These are phyloP conservation scores for Conticribra weissflogii DNA, from an alignment of 108 stramenopile species.

Conservation along the genomic window DNA sequence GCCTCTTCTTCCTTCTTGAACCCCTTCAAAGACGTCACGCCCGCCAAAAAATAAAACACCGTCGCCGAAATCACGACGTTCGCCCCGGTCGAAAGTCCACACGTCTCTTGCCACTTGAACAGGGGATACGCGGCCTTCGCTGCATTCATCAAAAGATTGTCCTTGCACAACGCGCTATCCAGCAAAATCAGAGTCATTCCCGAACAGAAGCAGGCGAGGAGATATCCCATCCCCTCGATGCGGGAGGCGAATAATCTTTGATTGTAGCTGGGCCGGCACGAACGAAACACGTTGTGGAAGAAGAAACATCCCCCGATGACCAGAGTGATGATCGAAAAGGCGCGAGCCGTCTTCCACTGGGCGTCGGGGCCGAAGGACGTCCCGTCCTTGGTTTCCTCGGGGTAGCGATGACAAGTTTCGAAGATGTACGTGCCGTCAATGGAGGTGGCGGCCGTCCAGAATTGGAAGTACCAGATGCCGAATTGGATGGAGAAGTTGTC, in stretches of 20 bases:
- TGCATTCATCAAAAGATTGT: constrained; percentile 20
- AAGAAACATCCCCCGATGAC: background rate
- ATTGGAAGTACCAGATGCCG: constrained; percentile 10
- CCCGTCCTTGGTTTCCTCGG: background rate
- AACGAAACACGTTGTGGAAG: background rate
- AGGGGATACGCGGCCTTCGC: background rate
- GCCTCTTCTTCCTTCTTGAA: constrained; percentile 8
- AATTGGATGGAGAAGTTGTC: background rate
- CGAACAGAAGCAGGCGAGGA: constrained; percentile 35
- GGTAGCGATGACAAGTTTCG: constrained; percentile 1
- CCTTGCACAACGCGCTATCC: constrained; percentile 38
- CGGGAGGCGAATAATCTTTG: background rate
- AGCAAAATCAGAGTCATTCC: constrained; percentile 50
- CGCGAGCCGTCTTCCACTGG: constrained; percentile 14
- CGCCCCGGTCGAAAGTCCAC: constrained; percentile 29
- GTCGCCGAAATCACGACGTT: constrained; percentile 40
- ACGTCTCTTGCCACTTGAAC: background rate
- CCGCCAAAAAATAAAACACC: constrained; percentile 46
- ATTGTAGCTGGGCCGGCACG: background rate
- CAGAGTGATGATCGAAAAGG: background rate
- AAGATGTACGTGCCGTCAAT: constrained; percentile 1
- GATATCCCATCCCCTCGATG: background rate
- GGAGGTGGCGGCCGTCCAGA: background rate
- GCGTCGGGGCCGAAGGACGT: background rate
- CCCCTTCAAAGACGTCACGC: constrained; percentile 18